phyloP scores from a whole-genome alignment of 2,329 filamentous ascomycete genomes.

The Sarocladium oryzae region DNA sequence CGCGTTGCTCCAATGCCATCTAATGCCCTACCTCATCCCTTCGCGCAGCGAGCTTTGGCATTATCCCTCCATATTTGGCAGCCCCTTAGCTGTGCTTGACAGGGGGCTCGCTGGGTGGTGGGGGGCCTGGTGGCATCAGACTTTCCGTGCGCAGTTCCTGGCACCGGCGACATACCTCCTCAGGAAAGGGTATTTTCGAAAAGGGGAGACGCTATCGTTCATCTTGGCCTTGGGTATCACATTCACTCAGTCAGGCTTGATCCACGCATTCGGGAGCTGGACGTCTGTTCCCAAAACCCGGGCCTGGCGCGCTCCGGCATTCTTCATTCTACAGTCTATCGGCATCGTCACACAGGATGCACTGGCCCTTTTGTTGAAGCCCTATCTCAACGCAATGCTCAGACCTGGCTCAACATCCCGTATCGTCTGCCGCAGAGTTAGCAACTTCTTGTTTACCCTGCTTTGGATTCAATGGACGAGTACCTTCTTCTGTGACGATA shows the following conservation, averaged over 20 bases:
- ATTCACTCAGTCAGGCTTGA: conserved; percentile 58
- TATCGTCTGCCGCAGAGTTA: conserved; percentile 36
- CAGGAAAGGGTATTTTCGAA: conserved; percentile 30
- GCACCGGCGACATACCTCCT: conserved; percentile 48
- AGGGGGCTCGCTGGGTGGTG: conserved; percentile 74
- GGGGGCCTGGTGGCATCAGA: conserved; percentile 87
- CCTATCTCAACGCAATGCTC: background rate
- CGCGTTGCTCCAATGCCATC: conserved; percentile 48
- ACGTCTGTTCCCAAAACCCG: conserved; percentile 50
- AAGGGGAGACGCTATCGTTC: conserved; percentile 17
- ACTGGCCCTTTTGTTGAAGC: conserved; percentile 27
- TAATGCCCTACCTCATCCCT: conserved; percentile 46
- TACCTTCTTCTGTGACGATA: conserved; percentile 65
- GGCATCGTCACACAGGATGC: conserved; percentile 57
- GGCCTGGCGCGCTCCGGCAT: conserved; percentile 51
- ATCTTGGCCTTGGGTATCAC: conserved; percentile 25
- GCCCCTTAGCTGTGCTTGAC: conserved; percentile 49
- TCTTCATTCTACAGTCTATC: conserved; percentile 65
- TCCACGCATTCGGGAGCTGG: conserved; percentile 67
- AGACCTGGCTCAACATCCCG: conserved; percentile 27
- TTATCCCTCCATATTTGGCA: conserved; percentile 50
- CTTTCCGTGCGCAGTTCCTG: conserved; percentile 68
- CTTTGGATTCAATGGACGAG: conserved; percentile 64
- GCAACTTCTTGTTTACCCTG: conserved; percentile 57
- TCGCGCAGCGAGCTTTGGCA: conserved; percentile 44